Conservation (phyloP, 2,329 filamentous ascomycete genomes). For the Paecilomyces formosus region DNA sequence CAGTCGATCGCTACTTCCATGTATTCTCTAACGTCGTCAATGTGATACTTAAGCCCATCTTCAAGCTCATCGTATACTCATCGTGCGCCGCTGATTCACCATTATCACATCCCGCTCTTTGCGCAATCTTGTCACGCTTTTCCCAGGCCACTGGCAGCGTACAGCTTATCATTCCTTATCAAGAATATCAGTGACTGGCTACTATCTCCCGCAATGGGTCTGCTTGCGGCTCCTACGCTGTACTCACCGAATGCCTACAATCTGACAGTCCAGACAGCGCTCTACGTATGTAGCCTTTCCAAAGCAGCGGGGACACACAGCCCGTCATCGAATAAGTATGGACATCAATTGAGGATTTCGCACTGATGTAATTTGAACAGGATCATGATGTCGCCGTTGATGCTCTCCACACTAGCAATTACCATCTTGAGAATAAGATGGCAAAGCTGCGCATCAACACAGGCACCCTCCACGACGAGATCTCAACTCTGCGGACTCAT, state of each 20-base stretch:
- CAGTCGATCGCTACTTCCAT: neutral
- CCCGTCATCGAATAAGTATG: no score
- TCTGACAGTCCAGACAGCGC: conserved; percentile 1
- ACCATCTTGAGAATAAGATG: conserved; percentile 17
- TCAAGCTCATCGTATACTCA: neutral
- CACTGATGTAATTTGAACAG: conserved; percentile 4
- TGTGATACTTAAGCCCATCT: neutral
- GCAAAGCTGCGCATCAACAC: conserved; percentile 10
- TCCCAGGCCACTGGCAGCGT: neutral
- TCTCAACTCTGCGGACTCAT: conserved; percentile 17
- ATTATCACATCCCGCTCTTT: neutral
- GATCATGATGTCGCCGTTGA: conserved; percentile 11
- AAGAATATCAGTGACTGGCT: neutral
- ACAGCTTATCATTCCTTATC: neutral
- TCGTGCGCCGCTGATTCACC: neutral
- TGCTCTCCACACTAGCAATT: conserved; percentile 17
- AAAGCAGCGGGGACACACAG: neutral
- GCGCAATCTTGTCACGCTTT: neutral
- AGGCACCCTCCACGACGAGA: conserved; percentile 16
- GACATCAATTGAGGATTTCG: neutral
- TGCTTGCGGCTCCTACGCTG: neutral
- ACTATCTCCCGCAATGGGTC: neutral
- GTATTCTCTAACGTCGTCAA: neutral
- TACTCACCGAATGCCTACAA: neutral
- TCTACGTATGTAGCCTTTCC: conserved; percentile 8